Conservation (phyloP, 441 rosid species). For the Sinapis alba region DNA sequence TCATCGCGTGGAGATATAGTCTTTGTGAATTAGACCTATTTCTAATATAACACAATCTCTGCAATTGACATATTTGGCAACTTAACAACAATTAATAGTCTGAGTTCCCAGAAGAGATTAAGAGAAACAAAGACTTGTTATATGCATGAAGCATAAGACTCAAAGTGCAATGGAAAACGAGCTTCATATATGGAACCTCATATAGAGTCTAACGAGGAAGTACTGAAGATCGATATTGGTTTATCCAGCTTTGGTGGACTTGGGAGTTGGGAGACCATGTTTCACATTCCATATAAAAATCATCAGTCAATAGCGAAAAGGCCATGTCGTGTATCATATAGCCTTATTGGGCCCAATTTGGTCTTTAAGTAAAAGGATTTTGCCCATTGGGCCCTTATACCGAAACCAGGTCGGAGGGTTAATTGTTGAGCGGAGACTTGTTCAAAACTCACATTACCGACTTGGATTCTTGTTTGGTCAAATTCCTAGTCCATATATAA, state of each 20-base stretch:
- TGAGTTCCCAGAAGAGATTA: background rate
- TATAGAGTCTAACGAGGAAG: conserved; percentile 70
- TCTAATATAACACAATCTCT: no score
- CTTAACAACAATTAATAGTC: background rate
- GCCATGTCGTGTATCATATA: background rate
- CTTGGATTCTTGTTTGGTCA: background rate
- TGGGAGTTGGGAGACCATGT: conserved; percentile 73
- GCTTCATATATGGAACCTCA: conserved; percentile 90
- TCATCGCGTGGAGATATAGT: no score
- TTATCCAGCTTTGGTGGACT: conserved; percentile 75
- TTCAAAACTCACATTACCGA: background rate
- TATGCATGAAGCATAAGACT: background rate
- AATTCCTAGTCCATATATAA: background rate
- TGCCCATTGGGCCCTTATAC: background rate
- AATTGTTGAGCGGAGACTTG: background rate
- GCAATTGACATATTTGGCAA: background rate
- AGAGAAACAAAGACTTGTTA: background rate
- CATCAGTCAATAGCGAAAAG: conserved; percentile 40
- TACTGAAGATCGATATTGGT: conserved; percentile 70
- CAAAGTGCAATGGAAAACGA: conserved; percentile 1
- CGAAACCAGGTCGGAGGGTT: background rate
- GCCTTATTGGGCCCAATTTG: background rate
- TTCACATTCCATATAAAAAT: conserved; percentile 67
- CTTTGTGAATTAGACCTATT: no score
- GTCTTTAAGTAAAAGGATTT: background rate